Evolutionary conservation across 2,329 filamentous ascomycete genomes (phyloP), one percentile per base, ranked within the genome.

Genomic region (Scopulariopsis brevicaulis): DNA sequence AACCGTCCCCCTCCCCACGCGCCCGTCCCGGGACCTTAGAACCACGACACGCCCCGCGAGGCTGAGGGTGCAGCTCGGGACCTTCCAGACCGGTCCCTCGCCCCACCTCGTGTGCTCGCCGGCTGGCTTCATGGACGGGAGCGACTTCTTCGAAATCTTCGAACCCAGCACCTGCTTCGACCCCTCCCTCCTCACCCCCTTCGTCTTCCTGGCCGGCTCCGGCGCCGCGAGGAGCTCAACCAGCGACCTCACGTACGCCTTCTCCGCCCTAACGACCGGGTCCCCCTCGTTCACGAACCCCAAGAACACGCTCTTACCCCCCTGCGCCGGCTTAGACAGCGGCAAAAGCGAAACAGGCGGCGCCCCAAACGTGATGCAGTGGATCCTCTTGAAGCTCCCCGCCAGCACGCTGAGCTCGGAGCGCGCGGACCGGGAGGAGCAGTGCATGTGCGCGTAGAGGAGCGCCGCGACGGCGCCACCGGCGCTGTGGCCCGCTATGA

Each of bases 261-360:
- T 87, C 66, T 95, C 90, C 0, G 89, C 89, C 32, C 90, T 75
- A 0, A 82, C 78, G 0, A 96, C 87, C 0, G 89, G 89, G 63
- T 96, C 91, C 3, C 90, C 90, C 68, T 96, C 90, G 66, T 96
- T 96, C 64, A 92, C 77, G 66, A 96, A 90, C 50, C 81, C 83
- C 56, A 90, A 78, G 67, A 96, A 96, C 4, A 93, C 68, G 59
- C 84, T 90, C 66, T 88, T 90, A 32, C 76, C 74, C 69, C 0
- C 69, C 67, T 1, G 69, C 69, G 4, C 76, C 64, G 0, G 87
- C 84, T 82, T 87, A 32, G 76, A 66, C 2, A 95, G 71, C 0
- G 90, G 88, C 1, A 87, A 75, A 0, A 91, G 76, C 22, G 84
- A 87, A 1, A 95, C 77, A 0, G 90, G 90, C 1, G 90, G 90